Conservation (phyloP, 345 rosid species). For the Corchorus capsularis region DNA sequence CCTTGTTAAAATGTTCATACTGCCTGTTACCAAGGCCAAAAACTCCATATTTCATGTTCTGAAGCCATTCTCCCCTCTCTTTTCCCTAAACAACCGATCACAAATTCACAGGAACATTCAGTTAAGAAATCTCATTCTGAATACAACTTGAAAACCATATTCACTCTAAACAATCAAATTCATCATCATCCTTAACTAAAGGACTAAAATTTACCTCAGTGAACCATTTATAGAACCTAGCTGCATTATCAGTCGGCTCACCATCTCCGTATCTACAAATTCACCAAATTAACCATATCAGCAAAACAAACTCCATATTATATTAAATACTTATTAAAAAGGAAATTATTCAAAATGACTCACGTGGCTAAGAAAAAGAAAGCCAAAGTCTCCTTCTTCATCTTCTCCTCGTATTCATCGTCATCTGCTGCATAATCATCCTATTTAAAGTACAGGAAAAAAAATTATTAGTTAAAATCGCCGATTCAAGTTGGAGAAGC, state of each 20-base stretch:
- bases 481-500: not conserved
- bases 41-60: conserved; percentile 71
- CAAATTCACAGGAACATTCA: not conserved
- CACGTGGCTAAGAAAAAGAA: conserved; percentile 96
- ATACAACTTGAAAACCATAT: conserved; percentile 14
- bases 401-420: conserved; percentile 86
- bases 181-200: not conserved
- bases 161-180: conserved; percentile 17
- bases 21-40: conserved; percentile 98
- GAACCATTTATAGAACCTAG: conserved; percentile 98
- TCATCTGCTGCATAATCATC: conserved; percentile 97
- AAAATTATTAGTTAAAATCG: conserved; percentile 12
- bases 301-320: not conserved
- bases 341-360: conserved; percentile 28
- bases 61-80: conserved; percentile 76
- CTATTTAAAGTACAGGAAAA: conserved; percentile 41
- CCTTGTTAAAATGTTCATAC: conserved; percentile 96
- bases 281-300: conserved; percentile 21
- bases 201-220: conserved; percentile 59
- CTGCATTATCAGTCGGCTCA: conserved; percentile 99
- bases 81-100: conserved; percentile 49
- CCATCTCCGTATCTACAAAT: conserved; percentile 92
- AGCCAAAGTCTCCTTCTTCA: conserved; percentile 79
- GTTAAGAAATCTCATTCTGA: not conserved
- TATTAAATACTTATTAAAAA: not conserved